Percentiles rank a stretch among this genome's conserved stretches.
These are phyloP conservation scores for Candida sonorensis DNA, from an alignment of 805 yeast genomes.

Conservation along the genomic window DNA sequence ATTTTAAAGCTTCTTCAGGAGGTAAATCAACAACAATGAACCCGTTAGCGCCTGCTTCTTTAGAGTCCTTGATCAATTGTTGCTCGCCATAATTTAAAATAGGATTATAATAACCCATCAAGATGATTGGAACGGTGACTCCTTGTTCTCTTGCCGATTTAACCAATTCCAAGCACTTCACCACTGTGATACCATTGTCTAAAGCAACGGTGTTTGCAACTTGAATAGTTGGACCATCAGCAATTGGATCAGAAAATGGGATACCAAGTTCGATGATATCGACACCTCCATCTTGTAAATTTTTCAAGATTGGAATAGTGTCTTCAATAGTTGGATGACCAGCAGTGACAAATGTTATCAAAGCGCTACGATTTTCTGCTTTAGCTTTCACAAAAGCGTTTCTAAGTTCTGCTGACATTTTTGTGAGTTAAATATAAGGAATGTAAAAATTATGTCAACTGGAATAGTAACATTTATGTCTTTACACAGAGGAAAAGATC, in stretches of 20 bases:
- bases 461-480: too few species aligned
- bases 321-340: conserved; percentile 88
- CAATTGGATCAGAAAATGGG: conserved; percentile 98
- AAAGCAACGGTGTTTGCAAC: conserved; percentile 78
- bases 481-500: too few species aligned
- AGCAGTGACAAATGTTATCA: conserved; percentile 89
- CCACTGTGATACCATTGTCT: conserved; percentile 72
- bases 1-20: conserved; percentile 92
- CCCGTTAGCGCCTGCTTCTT: conserved; percentile 89
- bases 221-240: conserved; percentile 98
- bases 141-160: conserved; percentile 73
- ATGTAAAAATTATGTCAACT: too few species aligned
- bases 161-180: conserved; percentile 63
- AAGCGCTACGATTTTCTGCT: conserved; percentile 61
- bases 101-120: conserved; percentile 99
- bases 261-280: conserved; percentile 92
- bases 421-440: too few species aligned
- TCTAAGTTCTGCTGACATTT: conserved; percentile 29
- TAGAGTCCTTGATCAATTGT: conserved; percentile 69
- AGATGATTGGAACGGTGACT: conserved; percentile 78
- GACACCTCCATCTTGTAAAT: conserved; percentile 92
- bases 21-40: conserved; percentile 93
- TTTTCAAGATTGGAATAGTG: conserved; percentile 78
- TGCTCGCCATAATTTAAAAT: conserved; percentile 85
- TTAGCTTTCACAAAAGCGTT: conserved; percentile 28